A percentile compares a stretch with the other conserved stretches of the same genome.
Conservation (phyloP, 225 moss, liverwort and hornwort genomes). For the Polytrichum commune region DNA sequence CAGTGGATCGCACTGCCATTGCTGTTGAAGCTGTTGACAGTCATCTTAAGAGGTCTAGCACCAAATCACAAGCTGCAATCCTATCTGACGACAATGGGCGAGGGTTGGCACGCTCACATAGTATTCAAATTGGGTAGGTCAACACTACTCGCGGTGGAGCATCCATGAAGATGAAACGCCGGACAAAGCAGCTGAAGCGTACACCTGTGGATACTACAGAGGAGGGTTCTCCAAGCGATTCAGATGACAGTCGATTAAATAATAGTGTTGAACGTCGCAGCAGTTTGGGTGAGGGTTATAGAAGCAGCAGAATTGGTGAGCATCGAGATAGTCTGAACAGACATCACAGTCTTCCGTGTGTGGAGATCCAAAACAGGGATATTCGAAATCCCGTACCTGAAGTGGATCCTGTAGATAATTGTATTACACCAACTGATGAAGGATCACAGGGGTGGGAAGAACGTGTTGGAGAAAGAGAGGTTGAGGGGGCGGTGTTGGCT, state of each 20-base stretch:
- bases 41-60: constrained; percentile 65
- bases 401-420: constrained; percentile 21
- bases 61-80: constrained; percentile 45
- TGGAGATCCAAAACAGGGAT: constrained; percentile 34
- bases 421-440: constrained; percentile 39
- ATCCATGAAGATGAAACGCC: constrained; percentile 47
- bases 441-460: constrained; percentile 80
- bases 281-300: constrained; percentile 23
- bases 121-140: constrained; percentile 40
- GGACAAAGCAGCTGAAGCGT: constrained; percentile 63
- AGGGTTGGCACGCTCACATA: constrained; percentile 40
- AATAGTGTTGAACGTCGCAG: constrained; percentile 14
- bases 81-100: constrained; percentile 34
- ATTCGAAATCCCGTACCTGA: constrained; percentile 32
- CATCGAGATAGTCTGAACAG: constrained; percentile 35
- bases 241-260: constrained; percentile 42
- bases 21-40: constrained; percentile 72
- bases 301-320: constrained; percentile 21
- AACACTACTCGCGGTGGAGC: constrained; percentile 35
- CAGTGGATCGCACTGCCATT: constrained; percentile 77
- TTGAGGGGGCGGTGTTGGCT: constrained; percentile 78
- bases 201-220: constrained; percentile 41
- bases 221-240: constrained; percentile 55
- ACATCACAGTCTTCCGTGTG: constrained; percentile 41
- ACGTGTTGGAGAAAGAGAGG: constrained; percentile 73